These are phyloP conservation scores for Lachancea sp. DNA, from an alignment of 805 yeast species.

Conservation along the genomic window DNA sequence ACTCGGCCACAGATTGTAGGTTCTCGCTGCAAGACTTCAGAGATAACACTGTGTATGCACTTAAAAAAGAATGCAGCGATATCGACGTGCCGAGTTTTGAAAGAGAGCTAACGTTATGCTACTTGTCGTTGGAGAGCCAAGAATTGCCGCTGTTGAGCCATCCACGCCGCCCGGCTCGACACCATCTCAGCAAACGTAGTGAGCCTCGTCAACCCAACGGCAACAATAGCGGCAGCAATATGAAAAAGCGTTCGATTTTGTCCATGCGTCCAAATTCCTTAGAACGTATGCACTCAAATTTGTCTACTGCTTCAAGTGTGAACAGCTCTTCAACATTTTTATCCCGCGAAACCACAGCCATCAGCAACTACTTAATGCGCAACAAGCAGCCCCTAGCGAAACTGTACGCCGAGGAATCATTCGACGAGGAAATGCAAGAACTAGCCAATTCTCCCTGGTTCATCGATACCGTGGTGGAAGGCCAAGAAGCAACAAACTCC, in stretches of 20 bases:
- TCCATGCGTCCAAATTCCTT: slow-evolving; percentile 1
- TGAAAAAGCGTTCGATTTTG: slow-evolving; percentile 7
- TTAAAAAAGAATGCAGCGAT: slow-evolving; percentile 27
- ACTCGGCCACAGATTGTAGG: slow-evolving; percentile 35
- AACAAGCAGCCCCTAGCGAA: slow-evolving; percentile 19
- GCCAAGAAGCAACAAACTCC: slow-evolving; percentile 4
- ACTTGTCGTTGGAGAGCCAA: slow-evolving; percentile 17
- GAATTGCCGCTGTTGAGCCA: slow-evolving; percentile 19
- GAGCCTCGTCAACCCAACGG: neutral
- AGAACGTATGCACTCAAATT: slow-evolving; percentile 5
- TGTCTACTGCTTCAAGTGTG: slow-evolving; percentile 1
- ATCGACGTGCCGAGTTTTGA: slow-evolving; percentile 12
- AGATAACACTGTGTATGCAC: slow-evolving; percentile 44
- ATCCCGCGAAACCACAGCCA: slow-evolving; percentile 12
- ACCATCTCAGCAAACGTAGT: too few species aligned
- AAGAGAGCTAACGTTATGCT: slow-evolving; percentile 20
- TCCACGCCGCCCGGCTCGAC: neutral
- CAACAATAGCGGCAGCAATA: neutral
- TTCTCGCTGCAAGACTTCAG: slow-evolving; percentile 41
- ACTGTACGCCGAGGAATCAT: slow-evolving; percentile 21
- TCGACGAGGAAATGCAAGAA: slow-evolving; percentile 17
- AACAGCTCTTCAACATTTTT: slow-evolving; percentile 8
- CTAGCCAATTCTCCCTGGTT: slow-evolving; percentile 21
- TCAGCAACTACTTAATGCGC: slow-evolving; percentile 25
- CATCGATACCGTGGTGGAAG: slow-evolving; percentile 19